A percentile compares a stretch with the other conserved stretches of the same genome.
Evolutionary conservation across 1,284 basidiomycete species (phyloP).

Genomic region (Fomitopsis palustris): DNA sequence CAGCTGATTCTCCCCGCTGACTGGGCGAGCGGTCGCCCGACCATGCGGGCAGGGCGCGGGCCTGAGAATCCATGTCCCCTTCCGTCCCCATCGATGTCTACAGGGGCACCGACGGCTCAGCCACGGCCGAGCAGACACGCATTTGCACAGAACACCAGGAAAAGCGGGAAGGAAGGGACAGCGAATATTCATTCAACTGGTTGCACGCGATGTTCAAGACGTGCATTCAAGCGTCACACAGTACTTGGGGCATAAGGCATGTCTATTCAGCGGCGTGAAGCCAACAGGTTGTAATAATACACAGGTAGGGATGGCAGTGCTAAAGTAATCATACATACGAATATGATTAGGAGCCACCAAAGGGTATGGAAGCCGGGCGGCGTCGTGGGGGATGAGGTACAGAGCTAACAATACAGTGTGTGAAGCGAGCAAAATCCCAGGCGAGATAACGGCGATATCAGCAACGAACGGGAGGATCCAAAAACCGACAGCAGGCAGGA

Average conservation of each 20-base stretch:
- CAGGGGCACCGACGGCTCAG: background rate
- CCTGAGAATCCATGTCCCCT: background rate
- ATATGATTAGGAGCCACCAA: conserved; percentile 12
- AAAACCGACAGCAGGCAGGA: background rate
- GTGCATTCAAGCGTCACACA: no score
- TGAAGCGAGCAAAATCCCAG: background rate
- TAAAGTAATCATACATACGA: conserved; percentile 12
- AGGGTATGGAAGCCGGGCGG: conserved; percentile 2
- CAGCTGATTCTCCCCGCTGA: background rate
- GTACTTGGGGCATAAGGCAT: background rate
- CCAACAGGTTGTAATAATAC: background rate
- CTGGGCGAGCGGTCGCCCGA: background rate
- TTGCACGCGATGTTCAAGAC: no score
- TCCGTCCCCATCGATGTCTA: background rate
- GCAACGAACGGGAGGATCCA: conserved; percentile 1
- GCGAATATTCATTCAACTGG: no score
- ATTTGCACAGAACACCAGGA: no score
- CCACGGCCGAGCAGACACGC: background rate
- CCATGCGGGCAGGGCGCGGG: background rate
- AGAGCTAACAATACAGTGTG: conserved; percentile 20
- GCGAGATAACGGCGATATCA: background rate
- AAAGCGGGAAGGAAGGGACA: no score
- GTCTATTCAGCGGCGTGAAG: background rate
- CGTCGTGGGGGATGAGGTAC: conserved; percentile 2
- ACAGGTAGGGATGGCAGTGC: background rate